Conservation (phyloP, 2,329 filamentous ascomycete genomes). For the Colletotrichum lindemuthianum region DNA sequence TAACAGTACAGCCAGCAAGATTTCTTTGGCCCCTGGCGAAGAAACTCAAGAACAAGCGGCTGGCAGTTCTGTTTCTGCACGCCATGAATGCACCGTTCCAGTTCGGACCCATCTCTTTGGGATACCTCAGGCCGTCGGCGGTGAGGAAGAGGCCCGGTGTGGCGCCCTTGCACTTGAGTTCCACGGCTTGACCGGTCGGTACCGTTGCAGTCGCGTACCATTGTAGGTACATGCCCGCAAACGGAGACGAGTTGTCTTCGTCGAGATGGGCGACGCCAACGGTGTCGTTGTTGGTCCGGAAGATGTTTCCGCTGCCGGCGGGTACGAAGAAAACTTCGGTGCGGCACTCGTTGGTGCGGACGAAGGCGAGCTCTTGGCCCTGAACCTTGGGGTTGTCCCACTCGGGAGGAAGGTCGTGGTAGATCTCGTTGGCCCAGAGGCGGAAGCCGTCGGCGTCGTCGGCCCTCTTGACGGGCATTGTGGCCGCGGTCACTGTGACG, state of each 20-base stretch:
- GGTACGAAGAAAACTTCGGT: constrained; percentile 5
- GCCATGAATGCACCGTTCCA: constrained; percentile 15
- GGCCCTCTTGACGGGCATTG: neutral
- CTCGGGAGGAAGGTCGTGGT: constrained; percentile 3
- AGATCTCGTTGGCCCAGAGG: constrained; percentile 22
- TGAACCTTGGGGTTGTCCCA: constrained; percentile 1
- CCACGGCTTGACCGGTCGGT: neutral
- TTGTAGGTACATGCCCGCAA: constrained; percentile 10
- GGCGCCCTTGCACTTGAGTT: constrained; percentile 1
- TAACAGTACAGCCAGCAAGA: constrained; percentile 8
- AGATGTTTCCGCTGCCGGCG: constrained; percentile 5
- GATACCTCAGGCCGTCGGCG: neutral
- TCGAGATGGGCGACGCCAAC: constrained; percentile 12
- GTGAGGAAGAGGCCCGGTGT: constrained; percentile 1
- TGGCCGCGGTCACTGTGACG: neutral
- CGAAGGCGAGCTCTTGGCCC: constrained; percentile 14
- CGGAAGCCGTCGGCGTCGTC: neutral
- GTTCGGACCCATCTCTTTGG: neutral
- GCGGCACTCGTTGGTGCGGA: neutral
- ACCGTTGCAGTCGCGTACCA: constrained; percentile 11
- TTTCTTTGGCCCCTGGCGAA: constrained; percentile 9
- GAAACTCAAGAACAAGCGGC: constrained; percentile 1
- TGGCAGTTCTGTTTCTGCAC: neutral
- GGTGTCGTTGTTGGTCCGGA: constrained; percentile 6
- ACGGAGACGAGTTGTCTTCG: neutral